Evolutionary conservation across 2,329 filamentous ascomycete genomes (phyloP), one percentile per base, ranked within the genome.

Genomic region (Clarireedia homoeocarpa): DNA sequence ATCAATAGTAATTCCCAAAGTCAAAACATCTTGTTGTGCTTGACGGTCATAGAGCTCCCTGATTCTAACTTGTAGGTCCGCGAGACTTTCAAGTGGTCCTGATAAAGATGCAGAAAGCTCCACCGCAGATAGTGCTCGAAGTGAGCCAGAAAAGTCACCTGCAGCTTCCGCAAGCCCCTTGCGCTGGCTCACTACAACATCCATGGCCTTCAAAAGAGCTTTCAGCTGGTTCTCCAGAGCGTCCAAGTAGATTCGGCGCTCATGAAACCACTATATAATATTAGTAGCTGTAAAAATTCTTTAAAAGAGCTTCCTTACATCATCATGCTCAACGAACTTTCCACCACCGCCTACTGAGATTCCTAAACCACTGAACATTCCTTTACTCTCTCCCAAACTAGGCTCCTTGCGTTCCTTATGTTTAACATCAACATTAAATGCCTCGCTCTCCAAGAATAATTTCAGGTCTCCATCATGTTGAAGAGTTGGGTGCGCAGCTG

Each of bases 241-340:
- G 70, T 99, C 94, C 10, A 99, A 81, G 68, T 99, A 99, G 55
- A 97, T 83, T 66, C 86, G 89, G 59, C 94, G 90, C 64, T 99
- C 94, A 66, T 99, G 92, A 74, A 99, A 99, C 94, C 92, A 99
- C 86, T 91, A 58, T 2, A 27, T 14, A 14, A 53, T 52, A 39
- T 71, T 61, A 71, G 65, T 47, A 51, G 51, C 17, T 44, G 1
- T 15, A 47, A 3, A 30, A 44, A 6, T n/a, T 2, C 6, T 36
- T 20, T n/a, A 51, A 34, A 54, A 5, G 6, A 20, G 36, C 38
- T 40, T 30, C 59, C 86, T 76, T 72, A 90, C 87, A 74, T 99
- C 94, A 70, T 99, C 94, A 69, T 97, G 94, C 73, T 99, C 94
- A 40, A 99, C 84, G 73, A 99, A 99, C 72, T 99, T 99, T 65